Evolutionary conservation across 495 filamentous ascomycete genomes (phyloP).

Genomic region (Antarctomyces pellizariae): DNA sequence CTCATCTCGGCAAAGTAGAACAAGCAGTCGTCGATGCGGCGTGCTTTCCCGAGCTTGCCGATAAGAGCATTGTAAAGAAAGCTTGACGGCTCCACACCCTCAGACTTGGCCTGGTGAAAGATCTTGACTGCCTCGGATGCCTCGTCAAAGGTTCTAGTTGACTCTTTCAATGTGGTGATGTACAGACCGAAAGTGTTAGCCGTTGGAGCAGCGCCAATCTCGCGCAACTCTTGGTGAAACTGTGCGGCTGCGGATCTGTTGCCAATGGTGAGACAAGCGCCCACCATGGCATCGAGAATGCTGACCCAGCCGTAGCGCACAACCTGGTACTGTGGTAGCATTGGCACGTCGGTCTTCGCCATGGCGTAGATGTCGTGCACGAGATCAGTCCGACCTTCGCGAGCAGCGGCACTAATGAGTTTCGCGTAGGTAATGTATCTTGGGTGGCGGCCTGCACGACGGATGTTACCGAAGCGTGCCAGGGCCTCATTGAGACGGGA

Average conservation of each 20-base stretch:
- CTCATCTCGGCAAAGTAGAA: conserved; percentile 98
- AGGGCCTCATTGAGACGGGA: conserved; percentile 62
- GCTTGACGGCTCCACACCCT: conserved; percentile 83
- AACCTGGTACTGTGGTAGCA: conserved; percentile 52
- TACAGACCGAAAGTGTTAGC: conserved; percentile 96
- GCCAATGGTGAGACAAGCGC: conserved; percentile 68
- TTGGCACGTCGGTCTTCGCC: conserved; percentile 69
- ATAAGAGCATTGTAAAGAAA: conserved; percentile 98
- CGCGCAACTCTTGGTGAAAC: conserved; percentile 73
- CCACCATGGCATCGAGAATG: conserved; percentile 90
- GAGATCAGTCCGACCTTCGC: conserved; percentile 51
- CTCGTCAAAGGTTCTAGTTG: conserved; percentile 91
- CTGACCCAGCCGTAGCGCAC: conserved; percentile 87
- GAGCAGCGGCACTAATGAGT: conserved; percentile 73
- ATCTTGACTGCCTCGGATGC: conserved; percentile 91
- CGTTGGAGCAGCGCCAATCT: conserved; percentile 71
- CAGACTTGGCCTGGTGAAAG: conserved; percentile 79
- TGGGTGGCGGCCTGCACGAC: conserved; percentile 72
- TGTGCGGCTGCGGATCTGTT: conserved; percentile 54
- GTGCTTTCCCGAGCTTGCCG: conserved; percentile 90
- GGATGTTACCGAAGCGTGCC: conserved; percentile 70
- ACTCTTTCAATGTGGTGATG: conserved; percentile 93
- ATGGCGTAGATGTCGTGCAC: conserved; percentile 71
- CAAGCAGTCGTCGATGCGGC: conserved; percentile 91
- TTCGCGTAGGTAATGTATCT: conserved; percentile 92